A percentile compares a stretch with the other conserved stretches of the same genome.
phyloP scores from a whole-genome alignment of 306 rosid species.

The Castanea mollissima region DNA sequence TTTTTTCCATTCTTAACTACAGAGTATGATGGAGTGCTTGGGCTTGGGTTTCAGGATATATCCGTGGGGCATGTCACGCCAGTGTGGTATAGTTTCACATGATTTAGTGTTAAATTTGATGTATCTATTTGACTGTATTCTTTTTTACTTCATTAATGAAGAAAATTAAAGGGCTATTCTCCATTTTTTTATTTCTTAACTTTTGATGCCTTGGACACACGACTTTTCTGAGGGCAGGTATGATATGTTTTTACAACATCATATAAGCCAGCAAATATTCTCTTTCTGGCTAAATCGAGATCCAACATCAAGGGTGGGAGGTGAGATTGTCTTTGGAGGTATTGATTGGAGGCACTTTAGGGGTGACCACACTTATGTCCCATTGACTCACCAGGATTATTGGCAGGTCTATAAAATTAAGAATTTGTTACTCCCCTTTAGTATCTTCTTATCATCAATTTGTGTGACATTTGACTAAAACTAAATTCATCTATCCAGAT shows the following conservation, averaged over 20 bases:
- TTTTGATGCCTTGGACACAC: slow-evolving; percentile 1
- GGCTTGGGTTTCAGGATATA: slow-evolving; percentile 50
- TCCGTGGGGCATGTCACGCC: slow-evolving; percentile 41
- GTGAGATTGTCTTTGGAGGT: slow-evolving; percentile 61
- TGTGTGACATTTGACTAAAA: slow-evolving; percentile 6
- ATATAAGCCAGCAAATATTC: slow-evolving; percentile 35
- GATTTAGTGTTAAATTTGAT: background rate
- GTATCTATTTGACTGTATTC: background rate
- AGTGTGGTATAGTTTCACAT: slow-evolving; percentile 34
- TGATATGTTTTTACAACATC: slow-evolving; percentile 35
- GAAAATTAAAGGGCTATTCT: background rate
- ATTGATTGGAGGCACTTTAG: slow-evolving; percentile 56
- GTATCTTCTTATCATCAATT: slow-evolving; percentile 19
- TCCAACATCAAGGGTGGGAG: slow-evolving; percentile 33
- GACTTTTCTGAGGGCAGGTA: slow-evolving; percentile 23
- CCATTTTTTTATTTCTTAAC: background rate
- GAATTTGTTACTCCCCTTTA: slow-evolving; percentile 10
- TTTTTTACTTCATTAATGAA: background rate
- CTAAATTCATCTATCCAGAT: slow-evolving; percentile 44
- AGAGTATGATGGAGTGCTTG: slow-evolving; percentile 49
- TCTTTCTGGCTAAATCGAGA: slow-evolving; percentile 43
- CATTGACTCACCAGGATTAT: slow-evolving; percentile 53
- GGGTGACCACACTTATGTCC: slow-evolving; percentile 67
- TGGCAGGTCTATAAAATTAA: slow-evolving; percentile 57
- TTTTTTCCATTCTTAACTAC: slow-evolving; percentile 26